Conservation (phyloP, 345 rosid genomes). For the Salix dunnii region DNA sequence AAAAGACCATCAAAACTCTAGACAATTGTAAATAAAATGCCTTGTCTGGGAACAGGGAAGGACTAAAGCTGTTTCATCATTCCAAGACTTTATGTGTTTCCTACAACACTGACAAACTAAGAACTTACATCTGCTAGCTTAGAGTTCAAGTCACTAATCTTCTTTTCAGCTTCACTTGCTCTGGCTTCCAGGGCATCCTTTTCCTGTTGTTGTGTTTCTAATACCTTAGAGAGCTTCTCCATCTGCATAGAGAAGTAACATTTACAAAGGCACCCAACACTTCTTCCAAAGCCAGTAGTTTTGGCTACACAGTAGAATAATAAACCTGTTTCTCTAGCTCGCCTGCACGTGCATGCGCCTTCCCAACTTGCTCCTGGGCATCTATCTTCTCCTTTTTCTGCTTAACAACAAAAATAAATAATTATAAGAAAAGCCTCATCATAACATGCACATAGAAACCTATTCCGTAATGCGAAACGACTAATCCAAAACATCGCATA, state of each 20-base stretch:
- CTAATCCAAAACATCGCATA: constrained; percentile 9
- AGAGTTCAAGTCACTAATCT: constrained; percentile 43
- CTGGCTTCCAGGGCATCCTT: constrained; percentile 54
- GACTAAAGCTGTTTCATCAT: neutral
- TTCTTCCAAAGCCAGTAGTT: neutral
- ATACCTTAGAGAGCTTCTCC: constrained; percentile 51
- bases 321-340: constrained; percentile 81
- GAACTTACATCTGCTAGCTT: constrained; percentile 60
- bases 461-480: neutral
- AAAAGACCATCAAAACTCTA: neutral
- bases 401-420: neutral
- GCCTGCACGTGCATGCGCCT: constrained; percentile 64
- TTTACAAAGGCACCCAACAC: constrained; percentile 7
- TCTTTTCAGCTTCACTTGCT: constrained; percentile 58
- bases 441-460: neutral
- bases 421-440: neutral
- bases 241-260: constrained; percentile 43
- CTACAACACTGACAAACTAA: neutral
- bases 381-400: constrained; percentile 53
- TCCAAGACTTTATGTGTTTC: neutral
- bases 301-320: neutral
- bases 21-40: neutral
- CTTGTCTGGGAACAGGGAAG: neutral
- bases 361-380: constrained; percentile 61
- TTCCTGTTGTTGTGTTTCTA: constrained; percentile 48